phyloP scores from a whole-genome alignment of 768 basidiomycete species.

The Mycena albidolilacea region DNA sequence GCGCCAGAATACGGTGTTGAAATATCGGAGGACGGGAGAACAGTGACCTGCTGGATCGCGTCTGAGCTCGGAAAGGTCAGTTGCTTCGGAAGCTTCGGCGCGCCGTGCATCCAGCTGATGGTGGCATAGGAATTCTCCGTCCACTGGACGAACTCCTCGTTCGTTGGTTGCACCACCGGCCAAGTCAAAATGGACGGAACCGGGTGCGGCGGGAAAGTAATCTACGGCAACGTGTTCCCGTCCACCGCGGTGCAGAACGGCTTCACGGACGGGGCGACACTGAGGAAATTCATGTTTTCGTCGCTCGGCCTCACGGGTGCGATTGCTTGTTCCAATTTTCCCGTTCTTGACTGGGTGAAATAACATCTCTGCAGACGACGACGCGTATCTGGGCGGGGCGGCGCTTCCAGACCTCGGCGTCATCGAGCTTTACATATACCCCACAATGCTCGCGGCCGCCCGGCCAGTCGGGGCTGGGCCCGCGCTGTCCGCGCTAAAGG shows the following conservation, averaged over 20 bases:
- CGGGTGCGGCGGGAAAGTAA: not conserved
- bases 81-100: not conserved
- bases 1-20: slow-evolving; percentile 36
- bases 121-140: slow-evolving; percentile 39
- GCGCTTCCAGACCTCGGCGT: slow-evolving; percentile 8
- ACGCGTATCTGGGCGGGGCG: slow-evolving; percentile 29
- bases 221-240: not conserved
- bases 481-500: slow-evolving; percentile 46
- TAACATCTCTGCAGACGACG: slow-evolving; percentile 39
- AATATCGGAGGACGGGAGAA: slow-evolving; percentile 31
- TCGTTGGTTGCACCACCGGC: not conserved
- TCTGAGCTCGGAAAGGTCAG: slow-evolving; percentile 47
- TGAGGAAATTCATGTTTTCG: slow-evolving; percentile 41
- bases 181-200: slow-evolving; percentile 37
- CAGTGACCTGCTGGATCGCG: slow-evolving; percentile 44
- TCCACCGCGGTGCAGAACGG: not conserved
- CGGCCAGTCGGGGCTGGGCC: not conserved
- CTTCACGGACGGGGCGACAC: slow-evolving; percentile 3
- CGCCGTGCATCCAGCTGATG: not conserved
- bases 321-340: not conserved
- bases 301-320: slow-evolving; percentile 41
- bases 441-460: not conserved
- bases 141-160: slow-evolving; percentile 31
- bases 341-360: too few species aligned
- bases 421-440: not conserved